Evolutionary conservation across 2,329 filamentous ascomycete genomes (phyloP).

Genomic region (Penicillium sp.): DNA sequence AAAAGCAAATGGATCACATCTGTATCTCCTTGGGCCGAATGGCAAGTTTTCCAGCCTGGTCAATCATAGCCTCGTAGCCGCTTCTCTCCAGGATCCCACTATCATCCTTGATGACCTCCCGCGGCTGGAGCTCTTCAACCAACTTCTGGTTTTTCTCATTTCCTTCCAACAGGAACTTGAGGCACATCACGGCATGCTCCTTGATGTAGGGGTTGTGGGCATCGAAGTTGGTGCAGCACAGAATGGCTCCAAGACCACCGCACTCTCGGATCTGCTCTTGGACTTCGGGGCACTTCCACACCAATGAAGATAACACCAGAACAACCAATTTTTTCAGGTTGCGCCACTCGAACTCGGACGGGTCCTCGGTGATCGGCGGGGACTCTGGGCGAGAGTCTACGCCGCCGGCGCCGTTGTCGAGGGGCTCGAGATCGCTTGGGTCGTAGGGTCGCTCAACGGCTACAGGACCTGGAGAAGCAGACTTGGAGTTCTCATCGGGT

Average conservation of each 20-base stretch:
- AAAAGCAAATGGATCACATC: background rate
- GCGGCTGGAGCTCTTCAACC: conserved; percentile 47
- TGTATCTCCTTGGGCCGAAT: conserved; percentile 34
- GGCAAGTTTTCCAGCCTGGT: conserved; percentile 41
- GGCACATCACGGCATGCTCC: conserved; percentile 80
- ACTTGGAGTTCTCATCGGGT: conserved; percentile 29
- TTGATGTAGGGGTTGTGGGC: conserved; percentile 92
- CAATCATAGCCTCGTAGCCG: conserved; percentile 43
- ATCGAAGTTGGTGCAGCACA: conserved; percentile 87
- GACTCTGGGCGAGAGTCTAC: conserved; percentile 45
- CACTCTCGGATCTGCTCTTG: conserved; percentile 83
- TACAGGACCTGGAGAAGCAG: conserved; percentile 37
- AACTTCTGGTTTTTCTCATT: conserved; percentile 52
- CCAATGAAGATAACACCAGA: conserved; percentile 79
- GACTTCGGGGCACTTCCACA: conserved; percentile 79
- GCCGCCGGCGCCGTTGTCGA: conserved; percentile 36
- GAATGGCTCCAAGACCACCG: conserved; percentile 78
- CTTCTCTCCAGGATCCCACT: conserved; percentile 39
- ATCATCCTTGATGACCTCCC: conserved; percentile 42
- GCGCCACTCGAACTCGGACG: conserved; percentile 64
- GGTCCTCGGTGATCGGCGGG: conserved; percentile 55
- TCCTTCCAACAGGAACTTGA: conserved; percentile 64
- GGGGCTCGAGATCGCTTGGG: conserved; percentile 37
- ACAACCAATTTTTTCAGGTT: conserved; percentile 93
- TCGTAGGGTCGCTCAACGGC: conserved; percentile 65